Conservation (phyloP, 768 basidiomycete genomes). For the Trametes cubensis region DNA sequence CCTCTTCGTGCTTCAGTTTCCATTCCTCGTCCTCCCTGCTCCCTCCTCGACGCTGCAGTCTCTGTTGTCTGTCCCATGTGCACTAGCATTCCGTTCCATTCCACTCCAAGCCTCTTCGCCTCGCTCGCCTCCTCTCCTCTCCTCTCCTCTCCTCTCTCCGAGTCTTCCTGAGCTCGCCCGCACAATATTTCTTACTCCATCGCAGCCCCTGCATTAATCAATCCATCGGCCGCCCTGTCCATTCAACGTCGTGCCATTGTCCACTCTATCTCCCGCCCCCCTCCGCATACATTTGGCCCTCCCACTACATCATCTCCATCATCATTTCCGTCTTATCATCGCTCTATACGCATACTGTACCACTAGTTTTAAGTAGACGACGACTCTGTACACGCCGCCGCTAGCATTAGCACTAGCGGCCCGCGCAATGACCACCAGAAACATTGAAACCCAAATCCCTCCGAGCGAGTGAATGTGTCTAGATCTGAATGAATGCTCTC, state of each 20-base stretch:
- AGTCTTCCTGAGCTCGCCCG: background rate
- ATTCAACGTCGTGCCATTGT: background rate
- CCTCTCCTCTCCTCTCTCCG: background rate
- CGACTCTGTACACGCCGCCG: too few species aligned
- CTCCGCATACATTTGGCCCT: too few species aligned
- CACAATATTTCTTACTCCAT: constrained; percentile 8
- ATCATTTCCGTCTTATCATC: too few species aligned
- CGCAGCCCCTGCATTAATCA: constrained; percentile 21
- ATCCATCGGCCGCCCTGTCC: background rate
- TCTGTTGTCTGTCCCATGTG: background rate
- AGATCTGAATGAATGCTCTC: too few species aligned
- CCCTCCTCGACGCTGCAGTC: background rate
- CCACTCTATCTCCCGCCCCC: background rate
- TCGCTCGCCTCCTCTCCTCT: too few species aligned
- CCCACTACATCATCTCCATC: too few species aligned
- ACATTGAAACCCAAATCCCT: too few species aligned
- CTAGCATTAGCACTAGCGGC: too few species aligned
- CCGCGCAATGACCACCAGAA: background rate
- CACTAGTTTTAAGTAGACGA: background rate
- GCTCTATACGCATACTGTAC: constrained; percentile 15
- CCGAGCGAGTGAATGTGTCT: too few species aligned
- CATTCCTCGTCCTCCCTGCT: background rate
- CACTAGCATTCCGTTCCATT: constrained; percentile 8
- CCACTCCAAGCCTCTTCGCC: background rate
- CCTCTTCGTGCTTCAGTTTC: constrained; percentile 1